Base-by-base conservation (phyloP, 2,329 filamentous ascomycete species). In the Talaromyces sp. region DNA sequence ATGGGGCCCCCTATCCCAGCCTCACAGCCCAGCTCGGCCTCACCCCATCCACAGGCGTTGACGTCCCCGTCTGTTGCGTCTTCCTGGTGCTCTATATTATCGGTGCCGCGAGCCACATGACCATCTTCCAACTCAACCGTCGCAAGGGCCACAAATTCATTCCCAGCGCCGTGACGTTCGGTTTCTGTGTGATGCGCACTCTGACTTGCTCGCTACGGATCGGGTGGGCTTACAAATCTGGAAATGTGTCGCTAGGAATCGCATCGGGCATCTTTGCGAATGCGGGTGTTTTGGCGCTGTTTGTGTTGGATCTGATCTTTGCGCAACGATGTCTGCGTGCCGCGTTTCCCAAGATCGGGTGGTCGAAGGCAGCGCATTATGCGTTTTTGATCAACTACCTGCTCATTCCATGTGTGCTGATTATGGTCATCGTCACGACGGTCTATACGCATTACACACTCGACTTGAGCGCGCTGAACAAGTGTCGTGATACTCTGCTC, bases 281-380 rank as follows among this genome's bases (percentile, higher is more conserved):
- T 50, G 87, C 89, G 0, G 91, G 91, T 46, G 86, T 92, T 16
- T 73, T 96, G 37, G 75, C 96, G 7, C 79, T 96, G 28, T 93
- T 90, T 75, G 77, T 93, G 69, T 79, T 92, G 75, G 95, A 96
- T 76, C 77, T 96, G 46, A 78, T 95, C 69, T 90, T 93, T 71
- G 77, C 88, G 0, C 90, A 92, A 75, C 86, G 92, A 52, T 82
- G 96, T 28, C 75, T 95, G 18, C 84, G 92, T 60, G 88, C 89
- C 4, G 84, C 86, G 52, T 89, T 93, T 70, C 90, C 91, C 0
- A 71, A 73, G 1, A 72, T 91, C 35, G 91, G 90, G 63, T 93
- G 91, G 90, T 82, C 84, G 65, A 80, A 76, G 25, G 68, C 76
- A 1, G 79, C 85, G 25, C 80, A 79, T 1, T 66, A 79, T 21